Conservation (phyloP, 352 stramenopile species). For the Phytophthora citricola region DNA sequence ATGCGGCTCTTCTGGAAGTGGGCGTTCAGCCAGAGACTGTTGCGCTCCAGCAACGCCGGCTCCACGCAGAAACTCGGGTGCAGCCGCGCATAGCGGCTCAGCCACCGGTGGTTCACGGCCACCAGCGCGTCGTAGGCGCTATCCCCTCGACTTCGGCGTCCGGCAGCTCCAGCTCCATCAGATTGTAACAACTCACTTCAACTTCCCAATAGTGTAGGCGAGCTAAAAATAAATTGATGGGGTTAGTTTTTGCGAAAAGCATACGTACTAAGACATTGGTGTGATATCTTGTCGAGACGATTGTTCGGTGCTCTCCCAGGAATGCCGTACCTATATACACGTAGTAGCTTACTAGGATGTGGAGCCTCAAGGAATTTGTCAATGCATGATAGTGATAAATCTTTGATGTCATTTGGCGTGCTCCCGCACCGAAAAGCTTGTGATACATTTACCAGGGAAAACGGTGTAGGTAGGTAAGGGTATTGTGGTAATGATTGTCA, state of each 20-base stretch:
- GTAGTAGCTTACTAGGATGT: too few species aligned
- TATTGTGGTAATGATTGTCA: too few species aligned
- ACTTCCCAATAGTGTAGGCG: conserved; percentile 13
- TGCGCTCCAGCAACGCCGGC: conserved; percentile 61
- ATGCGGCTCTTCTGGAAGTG: conserved; percentile 85
- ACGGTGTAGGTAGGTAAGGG: too few species aligned
- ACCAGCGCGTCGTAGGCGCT: conserved; percentile 60
- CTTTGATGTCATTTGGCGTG: too few species aligned
- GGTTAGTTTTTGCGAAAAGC: neutral
- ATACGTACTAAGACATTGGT: neutral
- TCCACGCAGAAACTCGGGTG: conserved; percentile 67
- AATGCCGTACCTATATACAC: too few species aligned
- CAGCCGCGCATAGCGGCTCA: conserved; percentile 63
- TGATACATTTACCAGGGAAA: too few species aligned
- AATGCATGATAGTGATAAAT: too few species aligned
- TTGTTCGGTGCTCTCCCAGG: too few species aligned
- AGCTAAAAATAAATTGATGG: conserved; percentile 14
- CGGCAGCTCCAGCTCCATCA: conserved; percentile 46
- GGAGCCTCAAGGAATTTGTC: too few species aligned
- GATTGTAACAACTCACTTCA: conserved; percentile 19
- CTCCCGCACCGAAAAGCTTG: too few species aligned
- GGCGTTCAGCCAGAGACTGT: conserved; percentile 84
- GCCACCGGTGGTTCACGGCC: conserved; percentile 68
- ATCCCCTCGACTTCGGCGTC: conserved; percentile 38
- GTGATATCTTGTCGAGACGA: too few species aligned